Evolutionary conservation across 2,329 filamentous ascomycete genomes (phyloP), one percentile per base, ranked within the genome.

Genomic region (Aureobasidium musti): DNA sequence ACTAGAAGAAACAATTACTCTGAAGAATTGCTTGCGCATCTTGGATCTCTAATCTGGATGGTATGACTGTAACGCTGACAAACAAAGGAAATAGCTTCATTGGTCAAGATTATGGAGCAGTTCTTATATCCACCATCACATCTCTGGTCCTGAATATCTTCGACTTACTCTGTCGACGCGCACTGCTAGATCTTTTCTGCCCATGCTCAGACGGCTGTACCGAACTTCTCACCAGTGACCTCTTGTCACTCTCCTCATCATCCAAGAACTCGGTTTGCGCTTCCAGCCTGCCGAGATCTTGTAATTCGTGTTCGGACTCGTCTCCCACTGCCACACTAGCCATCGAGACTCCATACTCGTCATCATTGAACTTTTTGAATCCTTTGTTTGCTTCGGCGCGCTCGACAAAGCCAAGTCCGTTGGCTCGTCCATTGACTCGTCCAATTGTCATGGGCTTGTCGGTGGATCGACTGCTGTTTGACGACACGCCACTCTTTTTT

Each of bases 61-160:
- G 30, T 21, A 30, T 56, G 11, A 30, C 41, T 21, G 43, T 21
- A 39, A 39, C 35, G 35, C 14, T 39, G 1, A 17, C 7, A 45
- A 4, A 30, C 19, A 43, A 59, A 59, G 26, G 39, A 43, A 57
- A 57, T 14, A 39, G 33, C 13, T 35, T 2, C 13, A 11, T 35
- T 10, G 8, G 30, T 33, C 30, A 5, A 33, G 8, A 35, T 35
- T 10, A 35, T 35, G 33, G 35, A 39, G 35, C 35, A 39, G 35
- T 17, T 39, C 35, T 30, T 35, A 63, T 47, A 14, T 52, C 45
- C 30, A 63, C 59, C 6, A 28, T 45, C 5, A 63, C 59, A 30
- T 63, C 59, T 14, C 59, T 50, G 45, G 59, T 63, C 59, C 39
- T 39, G 45, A 63, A 50, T 17, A 63, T 63, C 59, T 63, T 50